Base-by-base conservation (phyloP, 108 stramenopile species). In the Conticribra weissflogii region DNA sequence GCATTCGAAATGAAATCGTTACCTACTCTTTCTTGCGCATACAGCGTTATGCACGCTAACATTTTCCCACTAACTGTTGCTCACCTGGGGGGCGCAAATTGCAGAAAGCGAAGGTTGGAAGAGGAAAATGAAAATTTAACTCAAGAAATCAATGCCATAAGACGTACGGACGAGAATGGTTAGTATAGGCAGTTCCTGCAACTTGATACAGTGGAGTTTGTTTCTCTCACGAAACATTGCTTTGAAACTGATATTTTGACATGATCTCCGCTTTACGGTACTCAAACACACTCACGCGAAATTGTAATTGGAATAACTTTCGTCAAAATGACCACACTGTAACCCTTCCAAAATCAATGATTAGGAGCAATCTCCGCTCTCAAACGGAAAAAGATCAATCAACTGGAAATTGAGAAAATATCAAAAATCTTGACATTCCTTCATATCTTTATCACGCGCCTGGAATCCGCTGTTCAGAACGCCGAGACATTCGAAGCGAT, bases 301-400 rank as follows among this genome's bases (percentile, higher is more conserved):
- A n/a, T n/a, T n/a, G n/a, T n/a, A n/a, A n/a, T n/a, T n/a, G n/a
- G n/a, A n/a, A n/a, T n/a, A n/a, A n/a, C n/a, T n/a, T n/a, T n/a
- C n/a, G n/a, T n/a, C n/a, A n/a, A n/a, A n/a, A n/a, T n/a, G n/a
- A n/a, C n/a, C 21, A n/a, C 23, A 68, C 23, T 44, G 2, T 25
- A 7, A 29, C 15, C 48, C 21, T 21, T 46, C 30, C 2, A 33
- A 9, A 32, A 25, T 30, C 48, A 24, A 33, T 9, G 12, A 22
- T n/a, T 59, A 93, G 93, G 95, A 32, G 98, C 98, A 18, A 70
- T 98, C 12, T 97, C 93, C 72, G 89, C 93, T 59, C 87, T 99
- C 64, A 99, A 98, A 83, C 90, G 94, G 62, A 98, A 98, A 89
- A 99, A 97, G 68, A 76, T 98, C 52, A 97, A 95, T 70, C 97